A percentile compares a stretch with the other conserved stretches of the same genome.
These are phyloP conservation scores for Pachysolen tannophilus DNA, from an alignment of 805 yeast genomes.

Conservation along the genomic window DNA sequence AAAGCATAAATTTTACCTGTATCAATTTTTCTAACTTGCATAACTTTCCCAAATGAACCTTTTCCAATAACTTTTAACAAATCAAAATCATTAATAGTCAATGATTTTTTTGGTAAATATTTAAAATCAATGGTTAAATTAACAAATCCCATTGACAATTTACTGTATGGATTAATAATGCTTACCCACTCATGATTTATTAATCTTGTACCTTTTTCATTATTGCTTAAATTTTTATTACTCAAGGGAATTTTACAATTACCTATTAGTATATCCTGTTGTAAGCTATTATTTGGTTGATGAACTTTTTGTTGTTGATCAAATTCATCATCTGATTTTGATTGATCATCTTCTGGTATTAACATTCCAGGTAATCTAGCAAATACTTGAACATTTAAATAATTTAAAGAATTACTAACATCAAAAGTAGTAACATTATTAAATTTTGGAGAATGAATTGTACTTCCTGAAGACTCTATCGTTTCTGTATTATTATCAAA, in stretches of 20 bases:
- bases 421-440: constrained; percentile 89
- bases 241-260: constrained; percentile 52
- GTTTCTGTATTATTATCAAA: constrained; percentile 91
- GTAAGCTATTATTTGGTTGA: constrained; percentile 24
- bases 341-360: constrained; percentile 33
- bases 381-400: constrained; percentile 69
- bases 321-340: constrained; percentile 2
- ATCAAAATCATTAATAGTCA: constrained; percentile 88
- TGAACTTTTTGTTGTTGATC: too few relatives aligned
- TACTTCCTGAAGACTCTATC: constrained; percentile 80
- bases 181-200: constrained; percentile 56
- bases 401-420: constrained; percentile 56
- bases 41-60: constrained; percentile 97
- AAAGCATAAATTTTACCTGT: constrained; percentile 92
- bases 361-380: constrained; percentile 66
- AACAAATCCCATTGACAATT: constrained; percentile 26
- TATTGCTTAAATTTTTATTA: constrained; percentile 12
- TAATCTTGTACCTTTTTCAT: constrained; percentile 44
- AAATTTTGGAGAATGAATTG: constrained; percentile 72
- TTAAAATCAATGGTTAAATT: constrained; percentile 63
- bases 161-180: constrained; percentile 23
- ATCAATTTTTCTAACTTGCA: constrained; percentile 96
- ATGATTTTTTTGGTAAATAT: constrained; percentile 46
- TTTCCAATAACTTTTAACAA: constrained; percentile 92
- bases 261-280: constrained; percentile 70